Percentiles rank a stretch among this genome's conserved stretches.
These are phyloP conservation scores for Cardiospermum halicacabum DNA, from an alignment of 345 rosid species.

Conservation along the genomic window DNA sequence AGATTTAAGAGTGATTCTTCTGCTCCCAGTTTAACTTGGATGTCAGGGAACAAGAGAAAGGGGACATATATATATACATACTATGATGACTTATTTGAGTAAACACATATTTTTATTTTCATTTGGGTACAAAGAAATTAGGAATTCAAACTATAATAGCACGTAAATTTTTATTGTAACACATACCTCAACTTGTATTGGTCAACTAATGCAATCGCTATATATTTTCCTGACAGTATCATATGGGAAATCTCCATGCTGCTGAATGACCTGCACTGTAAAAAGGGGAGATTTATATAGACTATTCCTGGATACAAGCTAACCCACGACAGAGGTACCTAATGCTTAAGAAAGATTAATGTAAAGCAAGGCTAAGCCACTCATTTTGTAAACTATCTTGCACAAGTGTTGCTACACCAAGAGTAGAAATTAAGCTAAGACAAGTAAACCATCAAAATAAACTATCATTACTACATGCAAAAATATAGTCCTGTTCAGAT, in stretches of 20 bases:
- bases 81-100: neutral
- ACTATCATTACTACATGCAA: slow-evolving; percentile 1
- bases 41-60: neutral
- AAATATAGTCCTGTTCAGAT: slow-evolving; percentile 8
- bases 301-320: slow-evolving; percentile 10
- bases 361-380: neutral
- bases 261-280: slow-evolving; percentile 86
- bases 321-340: neutral
- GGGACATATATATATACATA: neutral
- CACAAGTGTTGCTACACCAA: neutral
- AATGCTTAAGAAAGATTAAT: neutral
- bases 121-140: slow-evolving; percentile 4
- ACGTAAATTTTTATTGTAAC: neutral
- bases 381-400: neutral
- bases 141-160: neutral
- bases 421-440: neutral
- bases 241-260: slow-evolving; percentile 60
- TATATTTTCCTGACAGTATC: slow-evolving; percentile 73
- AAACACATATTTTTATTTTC: neutral
- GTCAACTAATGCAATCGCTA: slow-evolving; percentile 89
- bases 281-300: slow-evolving; percentile 33
- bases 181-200: slow-evolving; percentile 77
- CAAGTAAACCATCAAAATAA: neutral
- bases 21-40: neutral
- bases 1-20: slow-evolving; percentile 6